Base-by-base conservation (phyloP, 2,329 filamentous ascomycete species). In the Hypoxylon sp. region DNA sequence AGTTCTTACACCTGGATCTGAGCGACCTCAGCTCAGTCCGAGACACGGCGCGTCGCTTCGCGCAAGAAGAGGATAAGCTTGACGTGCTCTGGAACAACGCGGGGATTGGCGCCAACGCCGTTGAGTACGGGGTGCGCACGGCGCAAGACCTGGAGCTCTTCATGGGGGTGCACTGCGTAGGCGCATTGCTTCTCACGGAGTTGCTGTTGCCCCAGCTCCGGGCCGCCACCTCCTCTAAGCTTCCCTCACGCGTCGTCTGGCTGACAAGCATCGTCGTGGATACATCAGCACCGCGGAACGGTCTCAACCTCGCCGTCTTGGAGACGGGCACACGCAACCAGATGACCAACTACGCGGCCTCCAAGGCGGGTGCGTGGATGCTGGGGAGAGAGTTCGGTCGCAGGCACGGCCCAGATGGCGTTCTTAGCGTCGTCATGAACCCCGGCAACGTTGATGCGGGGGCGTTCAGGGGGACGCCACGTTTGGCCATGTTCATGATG, bases 341-440 rank as follows among this genome's bases (percentile, higher is more conserved):
- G 2, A 65, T 65, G 6, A 62, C 68, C 11, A 81, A 81, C 67
- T 75, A 74, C 37, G 75, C 71, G 27, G 70, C 74, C 0, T 80
- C 77, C 47, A 84, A 83, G 63, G 74, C 75, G 0, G 80, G 79
- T 3, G 79, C 75, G 27, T 79, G 74, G 73, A 73, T 79, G 51
- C 73, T 80, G 4, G 75, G 74, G 1, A 65, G 67, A 2, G 79
- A 80, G 46, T 76, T 78, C 55, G 78, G 77, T 6, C 68, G 73
- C 3, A 72, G 76, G 13, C 60, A 76, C 21, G 58, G 24, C 13
- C 15, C 27, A 5, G 62, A 70, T 13, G 65, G 64, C 0, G 62
- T 71, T 46, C 59, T 80, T 35, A 77, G 74, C 54, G 71, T 80
- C 15, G 70, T 73, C 8, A 68, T 76, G 29, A 80, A 80, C 66